These are phyloP conservation scores for Lentithecium fluviatile DNA, from an alignment of 495 filamentous ascomycete species.

Conservation along the genomic window DNA sequence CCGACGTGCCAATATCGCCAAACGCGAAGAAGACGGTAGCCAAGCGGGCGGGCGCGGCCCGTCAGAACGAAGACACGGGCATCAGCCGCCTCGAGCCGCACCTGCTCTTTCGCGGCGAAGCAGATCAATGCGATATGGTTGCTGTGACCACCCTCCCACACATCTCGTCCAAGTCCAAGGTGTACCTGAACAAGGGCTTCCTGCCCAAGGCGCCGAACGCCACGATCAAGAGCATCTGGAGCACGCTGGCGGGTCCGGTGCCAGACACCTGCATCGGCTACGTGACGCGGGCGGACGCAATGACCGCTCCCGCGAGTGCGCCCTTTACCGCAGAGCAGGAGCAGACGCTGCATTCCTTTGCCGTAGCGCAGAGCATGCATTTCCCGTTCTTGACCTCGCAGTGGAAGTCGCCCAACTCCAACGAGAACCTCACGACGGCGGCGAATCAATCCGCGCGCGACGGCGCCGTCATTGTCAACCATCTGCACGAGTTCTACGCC, in stretches of 20 bases:
- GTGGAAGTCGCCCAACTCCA: conserved; percentile 14
- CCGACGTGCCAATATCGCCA: background rate
- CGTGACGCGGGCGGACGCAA: background rate
- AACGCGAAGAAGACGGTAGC: background rate
- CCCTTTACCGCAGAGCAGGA: conserved; percentile 2
- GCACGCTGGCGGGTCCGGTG: background rate
- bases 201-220: background rate
- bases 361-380: conserved; percentile 4
- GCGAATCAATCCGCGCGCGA: conserved; percentile 7
- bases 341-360: too few relatives aligned
- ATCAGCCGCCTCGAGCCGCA: background rate
- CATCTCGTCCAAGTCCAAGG: background rate
- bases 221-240: background rate
- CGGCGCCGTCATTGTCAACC: conserved; percentile 10
- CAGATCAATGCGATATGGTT: background rate
- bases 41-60: background rate
- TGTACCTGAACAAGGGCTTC: background rate
- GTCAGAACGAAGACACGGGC: background rate
- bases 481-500: conserved; percentile 16
- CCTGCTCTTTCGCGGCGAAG: background rate
- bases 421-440: conserved; percentile 9
- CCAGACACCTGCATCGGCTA: background rate
- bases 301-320: background rate
- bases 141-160: background rate
- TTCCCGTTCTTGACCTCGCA: conserved; percentile 19